Base-by-base conservation (phyloP, 495 filamentous ascomycete genomes). In the Talaromyces nanjingensis region DNA sequence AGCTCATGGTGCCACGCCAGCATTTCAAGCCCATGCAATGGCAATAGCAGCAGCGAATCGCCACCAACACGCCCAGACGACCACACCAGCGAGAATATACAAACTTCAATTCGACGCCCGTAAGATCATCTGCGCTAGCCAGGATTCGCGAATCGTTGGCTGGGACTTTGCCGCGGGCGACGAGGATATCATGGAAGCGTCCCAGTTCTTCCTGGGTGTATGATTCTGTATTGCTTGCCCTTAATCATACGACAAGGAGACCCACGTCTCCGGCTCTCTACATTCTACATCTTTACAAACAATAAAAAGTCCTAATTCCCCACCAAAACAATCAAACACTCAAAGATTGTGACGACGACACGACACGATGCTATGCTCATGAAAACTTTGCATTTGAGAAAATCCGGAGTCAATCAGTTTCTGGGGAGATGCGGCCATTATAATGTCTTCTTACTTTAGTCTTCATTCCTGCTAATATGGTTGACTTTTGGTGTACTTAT, bases 91-190 rank as follows among this genome's bases (percentile, higher is more conserved):
- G 14, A 76, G 94, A 29, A 91, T 98, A n/a, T 98, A 97, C 78
- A 98, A 98, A 75, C 81, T 98, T 27, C 96, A 98, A 77, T 98
- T 97, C 68, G 94, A 98, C 70, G 88, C 92, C 0, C 83, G 93
- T 54, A 87, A 93, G 71, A 96, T 98, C 72, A 90, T 98, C 61
- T 96, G 92, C 75, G 96, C 93, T 67, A 91, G 88, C 56, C 92
- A 97, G 69, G 89, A 94, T 63, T 89, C 87, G 33, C 86, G 88
- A 59, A 98, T 98, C 65, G 91, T 98, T 3, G 94, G 93, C 4
- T 98, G 94, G 94, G 94, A 98, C 76, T 98, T 97, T 81, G 93
- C 92, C 58, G 89, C 89, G 67, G 89, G 84, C n/a, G 94, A 98
- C 60, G 77, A 84, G 68, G 86, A 92, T 65, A 86, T 98, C 54